Evolutionary conservation across 2,329 filamentous ascomycete species (phyloP), one percentile per base, ranked within the genome.

Genomic region (Nectriaceae sp.): DNA sequence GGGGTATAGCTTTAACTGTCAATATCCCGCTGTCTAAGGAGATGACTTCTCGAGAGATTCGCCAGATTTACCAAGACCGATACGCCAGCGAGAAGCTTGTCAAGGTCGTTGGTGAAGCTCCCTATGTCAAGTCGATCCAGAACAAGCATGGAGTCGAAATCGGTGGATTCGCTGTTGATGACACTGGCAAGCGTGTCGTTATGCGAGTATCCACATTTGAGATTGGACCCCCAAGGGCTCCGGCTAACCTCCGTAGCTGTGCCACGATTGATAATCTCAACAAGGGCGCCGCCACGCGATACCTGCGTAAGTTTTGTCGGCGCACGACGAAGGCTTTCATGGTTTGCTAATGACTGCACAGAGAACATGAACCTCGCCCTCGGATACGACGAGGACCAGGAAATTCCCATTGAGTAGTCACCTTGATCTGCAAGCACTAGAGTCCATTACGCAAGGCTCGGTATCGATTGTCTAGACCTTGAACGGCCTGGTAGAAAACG

Each of bases 61-160:
- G 94, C 53, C 90, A 96, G 65, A 77, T 97, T 49, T 99, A 96
- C 78, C 93, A 97, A 72, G 93, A 97, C 63, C 84, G 93, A 20
- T 99, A 96, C 65, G 93, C 93, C 4, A 92, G 92, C 42, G 94
- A 97, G 80, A 93, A 91, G 74, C 84, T 99, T 15, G 87, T 99
- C 67, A 96, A 94, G 79, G 84, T 97, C 18, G 82, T 89, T 4
- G 93, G 93, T 45, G 93, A 97, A 70, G 82, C 89, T 1, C 94
- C 93, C 3, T 75, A 85, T 11, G 93, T 97, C 47, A 95, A 91
- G 75, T 77, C 84, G 59, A 97, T 97, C 62, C 83, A 83, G 59
- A 84, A 88, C 55, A 89, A 87, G 74, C 93, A 97, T 67, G 88
- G 89, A 18, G 87, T 96, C 4, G 92, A 97, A 74, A 91, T 99